These are phyloP conservation scores for Ophiostoma fasciatum DNA, from an alignment of 2,329 filamentous ascomycete species.

Conservation along the genomic window DNA sequence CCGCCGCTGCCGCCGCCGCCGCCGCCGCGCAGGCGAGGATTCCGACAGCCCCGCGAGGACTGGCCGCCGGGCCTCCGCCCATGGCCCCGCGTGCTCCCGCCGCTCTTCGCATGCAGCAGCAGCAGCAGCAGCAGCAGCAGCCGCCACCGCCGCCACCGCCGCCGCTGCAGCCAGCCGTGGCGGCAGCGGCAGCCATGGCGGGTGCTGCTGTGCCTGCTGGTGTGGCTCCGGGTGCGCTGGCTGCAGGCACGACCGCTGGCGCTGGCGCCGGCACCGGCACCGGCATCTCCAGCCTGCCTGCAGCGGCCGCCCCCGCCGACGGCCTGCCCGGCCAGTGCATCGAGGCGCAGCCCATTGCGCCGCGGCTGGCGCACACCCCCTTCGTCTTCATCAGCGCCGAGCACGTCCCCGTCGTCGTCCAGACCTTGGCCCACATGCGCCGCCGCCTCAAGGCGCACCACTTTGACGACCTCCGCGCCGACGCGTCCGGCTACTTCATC, in stretches of 20 bases:
- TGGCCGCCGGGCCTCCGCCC: conserved; percentile 52
- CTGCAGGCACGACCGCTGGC: too few species aligned
- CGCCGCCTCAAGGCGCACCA: conserved; percentile 73
- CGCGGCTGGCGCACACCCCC: conserved; percentile 60
- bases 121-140: conserved; percentile 13
- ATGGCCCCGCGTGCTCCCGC: conserved; percentile 80
- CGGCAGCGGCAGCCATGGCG: neutral
- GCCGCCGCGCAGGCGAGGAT: conserved; percentile 16
- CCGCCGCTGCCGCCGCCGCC: conserved; percentile 9
- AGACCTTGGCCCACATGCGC: conserved; percentile 79
- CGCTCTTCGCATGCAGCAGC: conserved; percentile 25
- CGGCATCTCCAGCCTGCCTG: conserved; percentile 19
- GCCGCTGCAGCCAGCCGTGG: conserved; percentile 13
- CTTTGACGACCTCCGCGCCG: conserved; percentile 69
- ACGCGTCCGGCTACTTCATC: conserved; percentile 79
- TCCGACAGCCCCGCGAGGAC: conserved; percentile 20
- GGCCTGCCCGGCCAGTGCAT: conserved; percentile 31
- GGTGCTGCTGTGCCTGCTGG: too few species aligned
- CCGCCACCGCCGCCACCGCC: conserved; percentile 19
- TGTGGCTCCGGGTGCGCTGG: too few species aligned
- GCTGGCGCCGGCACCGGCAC: conserved; percentile 9
- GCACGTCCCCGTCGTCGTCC: conserved; percentile 72
- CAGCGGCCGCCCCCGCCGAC: conserved; percentile 24
- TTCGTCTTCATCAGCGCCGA: conserved; percentile 83
- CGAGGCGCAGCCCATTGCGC: conserved; percentile 51